Evolutionary conservation across 1,284 basidiomycete genomes (phyloP).

Genomic region (Pseudozyma pruni): DNA sequence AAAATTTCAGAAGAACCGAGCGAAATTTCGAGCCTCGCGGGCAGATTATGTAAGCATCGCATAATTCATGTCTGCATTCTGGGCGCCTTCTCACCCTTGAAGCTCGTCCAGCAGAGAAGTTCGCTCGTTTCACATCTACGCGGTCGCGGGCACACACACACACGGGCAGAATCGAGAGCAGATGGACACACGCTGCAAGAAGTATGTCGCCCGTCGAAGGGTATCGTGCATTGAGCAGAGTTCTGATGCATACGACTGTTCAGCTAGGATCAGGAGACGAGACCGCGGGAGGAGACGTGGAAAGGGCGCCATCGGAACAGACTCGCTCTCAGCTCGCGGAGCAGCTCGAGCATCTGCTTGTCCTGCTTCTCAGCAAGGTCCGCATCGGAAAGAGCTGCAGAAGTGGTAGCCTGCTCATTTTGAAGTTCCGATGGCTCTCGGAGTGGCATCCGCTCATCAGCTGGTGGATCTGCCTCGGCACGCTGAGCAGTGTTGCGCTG

Average conservation of each 20-base stretch:
- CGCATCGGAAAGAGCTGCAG: background rate
- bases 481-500: background rate
- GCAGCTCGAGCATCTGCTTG: constrained; percentile 21
- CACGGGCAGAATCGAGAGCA: background rate
- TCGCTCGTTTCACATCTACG: background rate
- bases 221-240: too few species aligned
- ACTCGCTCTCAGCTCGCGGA: constrained; percentile 22
- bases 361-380: constrained; percentile 9
- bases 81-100: background rate
- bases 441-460: background rate
- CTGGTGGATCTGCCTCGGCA: background rate
- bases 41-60: too few species aligned
- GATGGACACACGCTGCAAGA: too few species aligned
- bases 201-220: too few species aligned
- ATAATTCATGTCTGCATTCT: too few species aligned
- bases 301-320: constrained; percentile 45
- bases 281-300: constrained; percentile 16
- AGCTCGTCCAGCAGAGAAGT: background rate
- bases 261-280: constrained; percentile 11
- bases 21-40: constrained; percentile 4
- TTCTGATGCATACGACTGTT: background rate
- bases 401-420: too few species aligned
- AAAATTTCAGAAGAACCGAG: constrained; percentile 14
- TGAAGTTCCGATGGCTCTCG: too few species aligned
- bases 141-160: too few species aligned